Percentiles rank a stretch among this genome's conserved stretches.
These are phyloP conservation scores for Mycena polygramma DNA, from an alignment of 768 basidiomycete genomes.

Conservation along the genomic window DNA sequence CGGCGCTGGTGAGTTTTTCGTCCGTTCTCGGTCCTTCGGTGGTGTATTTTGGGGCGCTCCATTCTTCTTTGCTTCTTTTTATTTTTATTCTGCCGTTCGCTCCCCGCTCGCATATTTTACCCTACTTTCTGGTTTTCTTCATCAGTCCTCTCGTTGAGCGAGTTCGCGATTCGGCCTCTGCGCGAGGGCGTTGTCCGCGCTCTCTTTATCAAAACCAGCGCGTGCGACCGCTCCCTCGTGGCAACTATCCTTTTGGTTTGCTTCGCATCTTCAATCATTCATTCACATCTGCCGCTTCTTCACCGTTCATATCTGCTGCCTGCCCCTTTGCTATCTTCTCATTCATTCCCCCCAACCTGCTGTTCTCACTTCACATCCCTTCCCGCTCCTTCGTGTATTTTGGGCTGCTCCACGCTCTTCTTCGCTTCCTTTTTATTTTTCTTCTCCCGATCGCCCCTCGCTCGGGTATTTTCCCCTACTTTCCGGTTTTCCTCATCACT, in stretches of 20 bases:
- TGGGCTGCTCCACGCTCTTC: not conserved
- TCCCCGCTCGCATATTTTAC: too few species aligned
- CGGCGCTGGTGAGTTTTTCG: conserved; percentile 15
- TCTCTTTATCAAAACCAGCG: too few species aligned
- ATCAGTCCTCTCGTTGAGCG: not conserved
- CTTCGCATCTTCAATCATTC: not conserved
- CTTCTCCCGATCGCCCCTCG: too few species aligned
- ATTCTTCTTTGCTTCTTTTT: not conserved
- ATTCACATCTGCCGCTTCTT: too few species aligned
- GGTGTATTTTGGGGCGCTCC: not conserved
- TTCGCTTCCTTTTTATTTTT: not conserved
- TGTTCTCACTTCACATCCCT: too few species aligned
- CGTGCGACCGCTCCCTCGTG: not conserved
- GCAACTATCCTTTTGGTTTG: not conserved
- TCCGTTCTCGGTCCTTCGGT: not conserved
- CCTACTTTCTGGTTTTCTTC: not conserved
- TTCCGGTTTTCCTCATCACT: too few species aligned
- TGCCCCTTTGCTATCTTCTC: too few species aligned
- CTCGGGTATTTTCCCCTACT: too few species aligned
- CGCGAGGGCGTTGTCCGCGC: too few species aligned
- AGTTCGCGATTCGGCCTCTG: too few species aligned
- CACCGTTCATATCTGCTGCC: too few species aligned
- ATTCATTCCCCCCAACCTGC: too few species aligned
- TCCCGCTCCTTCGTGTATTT: not conserved
- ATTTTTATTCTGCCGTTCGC: not conserved